These are phyloP conservation scores for Croton setiger DNA, from an alignment of 441 rosid species.

Conservation along the genomic window DNA sequence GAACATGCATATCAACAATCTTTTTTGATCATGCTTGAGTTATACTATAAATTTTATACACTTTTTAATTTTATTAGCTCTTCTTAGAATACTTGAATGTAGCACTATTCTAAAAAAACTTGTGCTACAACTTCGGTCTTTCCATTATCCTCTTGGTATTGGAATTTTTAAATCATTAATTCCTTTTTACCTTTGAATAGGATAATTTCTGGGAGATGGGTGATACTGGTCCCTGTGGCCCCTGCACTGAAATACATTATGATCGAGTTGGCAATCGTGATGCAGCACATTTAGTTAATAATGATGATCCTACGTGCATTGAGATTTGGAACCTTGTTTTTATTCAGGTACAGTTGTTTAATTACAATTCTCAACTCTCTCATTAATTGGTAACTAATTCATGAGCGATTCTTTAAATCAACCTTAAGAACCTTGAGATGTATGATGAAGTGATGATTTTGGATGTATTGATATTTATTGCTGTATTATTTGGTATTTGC, in stretches of 20 bases:
- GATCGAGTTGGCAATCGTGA: constrained; percentile 90
- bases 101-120: neutral
- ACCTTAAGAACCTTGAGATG: neutral
- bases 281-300: constrained; percentile 78
- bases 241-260: constrained; percentile 96
- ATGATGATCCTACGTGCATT: constrained; percentile 97
- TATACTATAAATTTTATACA: neutral
- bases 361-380: neutral
- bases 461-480: neutral
- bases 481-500: constrained; percentile 1
- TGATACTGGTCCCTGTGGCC: constrained; percentile 99
- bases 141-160: neutral
- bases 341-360: constrained; percentile 66
- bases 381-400: constrained; percentile 6
- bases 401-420: neutral
- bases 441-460: neutral
- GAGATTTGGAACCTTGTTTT: constrained; percentile 99
- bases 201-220: constrained; percentile 99
- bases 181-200: constrained; percentile 33
- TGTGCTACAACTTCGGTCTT: neutral
- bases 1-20: neutral
- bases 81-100: neutral
- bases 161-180: constrained; percentile 7
- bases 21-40: neutral
- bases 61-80: neutral